phyloP scores from a whole-genome alignment of 1,284 basidiomycete genomes.

The Erythrobasidium hasegawianum region DNA sequence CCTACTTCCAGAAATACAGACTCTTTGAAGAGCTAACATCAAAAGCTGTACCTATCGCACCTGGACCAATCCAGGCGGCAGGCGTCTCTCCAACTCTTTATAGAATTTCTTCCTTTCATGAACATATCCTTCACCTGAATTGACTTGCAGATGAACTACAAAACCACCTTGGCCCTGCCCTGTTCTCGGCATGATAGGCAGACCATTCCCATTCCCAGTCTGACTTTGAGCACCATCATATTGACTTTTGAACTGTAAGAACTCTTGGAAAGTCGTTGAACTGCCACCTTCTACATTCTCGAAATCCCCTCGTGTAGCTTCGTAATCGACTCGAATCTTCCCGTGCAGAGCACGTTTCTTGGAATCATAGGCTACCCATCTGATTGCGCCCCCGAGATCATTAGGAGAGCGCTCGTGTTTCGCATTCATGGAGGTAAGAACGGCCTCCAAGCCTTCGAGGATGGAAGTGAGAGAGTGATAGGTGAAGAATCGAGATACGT shows the following conservation, averaged over 20 bases:
- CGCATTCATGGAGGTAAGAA: constrained; percentile 2
- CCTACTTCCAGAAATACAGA: too few species aligned
- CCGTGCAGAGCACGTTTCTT: constrained; percentile 15
- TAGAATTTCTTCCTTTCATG: constrained; percentile 28
- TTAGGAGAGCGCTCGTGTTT: not conserved
- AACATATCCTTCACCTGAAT: constrained; percentile 18
- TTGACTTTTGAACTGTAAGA: constrained; percentile 1
- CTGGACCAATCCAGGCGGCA: constrained; percentile 21
- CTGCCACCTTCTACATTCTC: constrained; percentile 6
- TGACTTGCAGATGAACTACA: constrained; percentile 7
- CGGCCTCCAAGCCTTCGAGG: not conserved
- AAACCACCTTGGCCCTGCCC: constrained; percentile 26
- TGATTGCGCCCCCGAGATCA: constrained; percentile 7
- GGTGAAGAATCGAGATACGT: constrained; percentile 40
- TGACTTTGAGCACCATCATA: not conserved
- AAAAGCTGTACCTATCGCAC: too few species aligned
- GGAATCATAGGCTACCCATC: constrained; percentile 5
- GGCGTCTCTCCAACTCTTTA: constrained; percentile 23
- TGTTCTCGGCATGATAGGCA: constrained; percentile 1
- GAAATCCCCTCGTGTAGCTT: constrained; percentile 24
- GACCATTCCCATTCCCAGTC: not conserved
- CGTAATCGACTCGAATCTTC: constrained; percentile 18
- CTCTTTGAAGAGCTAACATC: too few species aligned
- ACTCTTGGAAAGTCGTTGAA: constrained; percentile 4
- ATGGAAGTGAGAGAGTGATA: constrained; percentile 13